Conservation (phyloP, 2,329 filamentous ascomycete genomes). For the Colletotrichum sp. region DNA sequence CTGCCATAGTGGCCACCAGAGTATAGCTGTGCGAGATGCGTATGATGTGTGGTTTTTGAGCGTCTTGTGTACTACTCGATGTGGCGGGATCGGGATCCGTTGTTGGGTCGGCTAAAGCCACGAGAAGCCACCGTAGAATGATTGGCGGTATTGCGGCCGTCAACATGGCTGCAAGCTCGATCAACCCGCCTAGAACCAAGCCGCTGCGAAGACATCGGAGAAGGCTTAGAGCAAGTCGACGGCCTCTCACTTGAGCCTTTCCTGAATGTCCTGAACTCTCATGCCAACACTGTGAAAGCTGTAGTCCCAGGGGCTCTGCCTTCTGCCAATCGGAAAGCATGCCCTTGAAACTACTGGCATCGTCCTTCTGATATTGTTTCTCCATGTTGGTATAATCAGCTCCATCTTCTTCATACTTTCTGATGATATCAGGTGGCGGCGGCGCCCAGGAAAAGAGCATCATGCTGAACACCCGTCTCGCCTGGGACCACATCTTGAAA, state of each 20-base stretch:
- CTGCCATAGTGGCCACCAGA: background rate
- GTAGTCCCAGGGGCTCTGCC: background rate
- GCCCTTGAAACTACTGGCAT: background rate
- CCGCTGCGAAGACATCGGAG: background rate
- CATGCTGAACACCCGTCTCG: background rate
- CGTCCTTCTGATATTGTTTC: background rate
- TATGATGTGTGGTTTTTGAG: background rate
- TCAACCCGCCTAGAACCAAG: background rate
- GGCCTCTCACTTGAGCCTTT: background rate
- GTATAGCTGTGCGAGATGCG: background rate
- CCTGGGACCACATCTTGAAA: background rate
- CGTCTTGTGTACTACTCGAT: background rate
- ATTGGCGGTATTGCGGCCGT: background rate
- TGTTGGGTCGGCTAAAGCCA: background rate
- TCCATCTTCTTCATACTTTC: background rate
- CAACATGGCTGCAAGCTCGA: background rate
- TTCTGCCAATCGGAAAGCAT: background rate
- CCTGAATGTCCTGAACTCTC: background rate
- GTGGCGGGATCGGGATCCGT: background rate
- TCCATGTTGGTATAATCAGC: background rate
- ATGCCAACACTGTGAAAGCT: background rate
- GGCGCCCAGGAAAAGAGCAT: background rate
- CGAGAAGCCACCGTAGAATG: background rate
- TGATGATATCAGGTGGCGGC: background rate
- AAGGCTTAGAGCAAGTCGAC: background rate